Evolutionary conservation across 306 rosid species (phyloP).

Genomic region (Trifolium pratense): DNA sequence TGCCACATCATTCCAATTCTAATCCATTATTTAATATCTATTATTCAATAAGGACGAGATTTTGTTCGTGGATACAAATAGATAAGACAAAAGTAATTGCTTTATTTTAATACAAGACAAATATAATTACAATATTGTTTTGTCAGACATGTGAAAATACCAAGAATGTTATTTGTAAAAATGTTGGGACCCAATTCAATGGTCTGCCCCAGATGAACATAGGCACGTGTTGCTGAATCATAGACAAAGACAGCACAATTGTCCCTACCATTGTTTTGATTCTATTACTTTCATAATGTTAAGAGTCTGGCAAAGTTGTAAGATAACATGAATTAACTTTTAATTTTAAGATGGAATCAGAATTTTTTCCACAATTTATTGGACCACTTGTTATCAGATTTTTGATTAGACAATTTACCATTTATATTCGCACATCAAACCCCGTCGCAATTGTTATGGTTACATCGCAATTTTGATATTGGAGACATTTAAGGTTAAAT

Average conservation of each 20-base stretch:
- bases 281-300: not conserved
- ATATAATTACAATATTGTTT: slow-evolving; percentile 36
- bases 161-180: slow-evolving; percentile 43
- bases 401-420: too few relatives aligned
- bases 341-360: too few relatives aligned
- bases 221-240: not conserved
- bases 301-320: too few relatives aligned
- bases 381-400: too few relatives aligned
- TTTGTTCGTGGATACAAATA: slow-evolving; percentile 26
- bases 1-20: slow-evolving; percentile 36
- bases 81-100: slow-evolving; percentile 28
- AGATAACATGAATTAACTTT: too few relatives aligned
- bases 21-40: slow-evolving; percentile 15
- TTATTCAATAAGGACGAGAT: slow-evolving; percentile 39
- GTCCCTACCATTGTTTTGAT: not conserved
- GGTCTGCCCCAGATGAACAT: not conserved
- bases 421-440: too few relatives aligned
- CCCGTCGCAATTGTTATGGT: not conserved
- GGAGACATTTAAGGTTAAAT: not conserved
- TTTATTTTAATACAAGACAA: not conserved
- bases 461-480: not conserved
- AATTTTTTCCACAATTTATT: too few relatives aligned
- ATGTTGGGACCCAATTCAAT: slow-evolving; percentile 37
- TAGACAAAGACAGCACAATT: not conserved
- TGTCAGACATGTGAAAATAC: slow-evolving; percentile 52